phyloP scores from a whole-genome alignment of 331 rosid genomes.

The Erythrophleum ivorense region DNA sequence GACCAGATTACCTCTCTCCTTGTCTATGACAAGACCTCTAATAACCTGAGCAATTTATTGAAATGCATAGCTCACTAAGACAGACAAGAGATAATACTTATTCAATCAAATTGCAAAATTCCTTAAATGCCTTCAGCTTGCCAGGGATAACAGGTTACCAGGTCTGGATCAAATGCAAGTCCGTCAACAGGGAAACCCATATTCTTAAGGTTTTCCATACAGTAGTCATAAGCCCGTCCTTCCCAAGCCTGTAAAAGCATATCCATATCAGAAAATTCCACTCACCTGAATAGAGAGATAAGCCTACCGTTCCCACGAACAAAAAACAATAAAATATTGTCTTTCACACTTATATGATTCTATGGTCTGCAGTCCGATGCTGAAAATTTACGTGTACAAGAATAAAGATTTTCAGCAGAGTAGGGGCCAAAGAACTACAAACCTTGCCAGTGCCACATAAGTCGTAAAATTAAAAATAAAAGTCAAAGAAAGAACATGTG shows the following conservation, averaged over 20 bases:
- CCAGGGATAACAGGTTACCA: slow-evolving; percentile 61
- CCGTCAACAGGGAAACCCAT: slow-evolving; percentile 95
- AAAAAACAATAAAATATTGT: slow-evolving; percentile 28
- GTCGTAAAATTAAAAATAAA: slow-evolving; percentile 8
- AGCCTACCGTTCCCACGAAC: slow-evolving; percentile 33
- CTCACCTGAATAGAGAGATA: slow-evolving; percentile 4
- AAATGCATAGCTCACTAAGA: slow-evolving; percentile 36
- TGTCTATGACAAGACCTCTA: slow-evolving; percentile 98
- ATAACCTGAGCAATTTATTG: slow-evolving; percentile 69
- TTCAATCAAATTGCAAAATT: slow-evolving; percentile 33
- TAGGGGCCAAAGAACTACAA: slow-evolving; percentile 3
- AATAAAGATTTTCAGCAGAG: slow-evolving; percentile 21
- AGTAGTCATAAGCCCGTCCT: slow-evolving; percentile 96
- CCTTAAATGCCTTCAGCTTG: slow-evolving; percentile 38
- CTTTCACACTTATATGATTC: neutral
- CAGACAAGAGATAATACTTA: slow-evolving; percentile 24
- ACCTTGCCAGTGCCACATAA: slow-evolving; percentile 16
- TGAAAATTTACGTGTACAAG: slow-evolving; percentile 19
- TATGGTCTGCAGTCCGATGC: slow-evolving; percentile 17
- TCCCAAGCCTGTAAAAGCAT: slow-evolving; percentile 86
- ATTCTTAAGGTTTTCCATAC: slow-evolving; percentile 87
- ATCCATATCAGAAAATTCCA: slow-evolving; percentile 37
- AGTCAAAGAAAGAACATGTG: neutral
- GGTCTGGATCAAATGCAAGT: slow-evolving; percentile 89
- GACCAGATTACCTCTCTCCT: slow-evolving; percentile 93